Base-by-base conservation (phyloP, 2,329 filamentous ascomycete species). In the Cordyceps farinosa region DNA sequence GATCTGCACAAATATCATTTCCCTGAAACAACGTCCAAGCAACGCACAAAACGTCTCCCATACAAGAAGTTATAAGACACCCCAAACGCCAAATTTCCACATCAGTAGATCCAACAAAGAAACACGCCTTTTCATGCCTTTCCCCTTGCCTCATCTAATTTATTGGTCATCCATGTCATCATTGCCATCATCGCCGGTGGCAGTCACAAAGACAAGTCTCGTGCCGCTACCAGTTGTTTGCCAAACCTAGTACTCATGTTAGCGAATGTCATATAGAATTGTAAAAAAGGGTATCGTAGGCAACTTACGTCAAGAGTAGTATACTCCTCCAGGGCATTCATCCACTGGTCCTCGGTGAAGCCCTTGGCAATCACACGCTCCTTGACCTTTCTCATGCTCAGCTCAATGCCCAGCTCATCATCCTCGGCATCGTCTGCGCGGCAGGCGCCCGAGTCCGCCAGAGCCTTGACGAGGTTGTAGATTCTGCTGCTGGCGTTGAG, bases 331-430 rank as follows among this genome's bases (percentile, higher is more conserved):
- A 99, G 82, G 27, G 93, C 89, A 69, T 85, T 85, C 71, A 90
- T 83, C 79, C 97, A 92, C 76, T 99, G 93, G 76, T 98, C 92
- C 67, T 92, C 89, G 0, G 94, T 99, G 76, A 97, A 99, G 3
- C 95, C 95, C 84, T 97, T 97, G 60, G 93, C 95, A 70, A 98
- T 83, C 36, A 99, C 92, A 68, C 95, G 82, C 77, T 97, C 93
- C 74, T 93, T 87, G 65, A 99, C 91, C 77, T 92, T 90, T 68
- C 90, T 86, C 80, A 99, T 84, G 76, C 89, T 95, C 70, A 99
- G 79, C 76, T 97, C 93, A 27, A 84, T 74, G 17, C 82, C 81
- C 42, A 76, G 73, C 61, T 79, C 80, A 27, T 82, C 81, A 3
- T 82, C 81, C 0, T 82, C 82, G 69, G 74, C 82, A 34, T 84